phyloP scores from a whole-genome alignment of 2,329 filamentous ascomycete genomes.

The Knufia fluminis region DNA sequence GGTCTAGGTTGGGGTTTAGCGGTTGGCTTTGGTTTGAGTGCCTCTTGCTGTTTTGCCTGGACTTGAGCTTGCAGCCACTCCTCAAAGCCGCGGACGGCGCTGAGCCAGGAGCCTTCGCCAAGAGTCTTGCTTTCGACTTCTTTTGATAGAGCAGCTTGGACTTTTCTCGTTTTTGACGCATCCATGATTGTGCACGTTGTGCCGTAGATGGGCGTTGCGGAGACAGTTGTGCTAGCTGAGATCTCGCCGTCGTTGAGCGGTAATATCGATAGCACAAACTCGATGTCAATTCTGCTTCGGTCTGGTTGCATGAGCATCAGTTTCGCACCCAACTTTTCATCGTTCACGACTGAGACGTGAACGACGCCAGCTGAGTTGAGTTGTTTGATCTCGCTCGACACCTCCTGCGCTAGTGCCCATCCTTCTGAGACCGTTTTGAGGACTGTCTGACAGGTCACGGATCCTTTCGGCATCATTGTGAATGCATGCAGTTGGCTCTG shows the following conservation, averaged over 20 bases:
- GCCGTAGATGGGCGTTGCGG: constrained; percentile 18
- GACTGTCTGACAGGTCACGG: constrained; percentile 30
- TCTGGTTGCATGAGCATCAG: constrained; percentile 17
- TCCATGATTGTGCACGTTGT: constrained; percentile 9
- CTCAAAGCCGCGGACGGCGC: constrained; percentile 20
- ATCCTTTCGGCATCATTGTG: constrained; percentile 29
- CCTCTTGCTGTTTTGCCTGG: neutral
- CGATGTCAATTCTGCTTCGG: constrained; percentile 20
- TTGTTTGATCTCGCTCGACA: constrained; percentile 37
- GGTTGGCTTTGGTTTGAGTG: neutral
- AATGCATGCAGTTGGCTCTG: constrained; percentile 28
- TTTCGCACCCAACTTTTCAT: constrained; percentile 21
- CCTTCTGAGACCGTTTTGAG: constrained; percentile 34
- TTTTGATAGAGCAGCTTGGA: constrained; percentile 20
- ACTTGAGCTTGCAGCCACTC: constrained; percentile 18
- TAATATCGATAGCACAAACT: constrained; percentile 17
- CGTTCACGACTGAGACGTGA: constrained; percentile 23
- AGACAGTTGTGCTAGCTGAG: constrained; percentile 13
- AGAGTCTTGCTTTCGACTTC: constrained; percentile 20
- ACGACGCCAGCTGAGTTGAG: constrained; percentile 39
- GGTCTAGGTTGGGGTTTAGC: neutral
- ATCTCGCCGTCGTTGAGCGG: constrained; percentile 19
- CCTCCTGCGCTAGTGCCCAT: constrained; percentile 33
- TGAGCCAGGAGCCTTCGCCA: constrained; percentile 20
- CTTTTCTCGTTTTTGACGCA: constrained; percentile 18